A percentile compares a stretch with the other conserved stretches of the same genome.
Evolutionary conservation across 108 stramenopile species (phyloP).

Genomic region (Cylindrotheca fusiformis): DNA sequence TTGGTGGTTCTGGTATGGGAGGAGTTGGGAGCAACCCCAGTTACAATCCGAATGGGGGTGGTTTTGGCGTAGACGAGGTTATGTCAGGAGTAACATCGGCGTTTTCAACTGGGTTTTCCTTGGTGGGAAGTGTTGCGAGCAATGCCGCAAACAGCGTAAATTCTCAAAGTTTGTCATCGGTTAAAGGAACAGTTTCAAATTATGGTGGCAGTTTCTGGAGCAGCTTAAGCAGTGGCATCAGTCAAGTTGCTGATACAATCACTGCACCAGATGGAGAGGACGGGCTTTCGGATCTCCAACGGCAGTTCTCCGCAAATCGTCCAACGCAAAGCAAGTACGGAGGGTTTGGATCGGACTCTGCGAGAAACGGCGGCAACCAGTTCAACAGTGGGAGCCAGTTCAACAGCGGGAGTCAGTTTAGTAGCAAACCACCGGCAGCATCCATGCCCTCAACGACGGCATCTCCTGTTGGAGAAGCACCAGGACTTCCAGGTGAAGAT

Average conservation of each 20-base stretch:
- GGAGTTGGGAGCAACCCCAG: slow-evolving; percentile 71
- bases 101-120: slow-evolving; percentile 23
- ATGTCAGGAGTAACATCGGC: slow-evolving; percentile 41
- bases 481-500: slow-evolving; percentile 74
- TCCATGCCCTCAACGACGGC: slow-evolving; percentile 1
- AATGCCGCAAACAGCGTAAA: slow-evolving; percentile 19
- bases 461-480: slow-evolving; percentile 40
- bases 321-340: slow-evolving; percentile 64
- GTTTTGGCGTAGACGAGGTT: slow-evolving; percentile 42
- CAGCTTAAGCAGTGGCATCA: slow-evolving; percentile 53
- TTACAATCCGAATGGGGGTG: slow-evolving; percentile 65
- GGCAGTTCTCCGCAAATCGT: slow-evolving; percentile 62
- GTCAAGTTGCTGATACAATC: slow-evolving; percentile 49
- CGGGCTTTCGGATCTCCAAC: slow-evolving; percentile 67
- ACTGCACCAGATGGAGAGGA: slow-evolving; percentile 62
- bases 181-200: slow-evolving; percentile 17
- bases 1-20: slow-evolving; percentile 70
- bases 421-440: not conserved
- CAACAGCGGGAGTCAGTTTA: not conserved
- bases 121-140: slow-evolving; percentile 43
- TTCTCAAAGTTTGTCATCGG: slow-evolving; percentile 26
- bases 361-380: slow-evolving; percentile 1
- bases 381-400: not conserved
- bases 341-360: slow-evolving; percentile 67
- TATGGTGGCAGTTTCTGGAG: slow-evolving; percentile 81